phyloP scores from a whole-genome alignment of 1,139 yeast species.

The Pichia sp. region DNA sequence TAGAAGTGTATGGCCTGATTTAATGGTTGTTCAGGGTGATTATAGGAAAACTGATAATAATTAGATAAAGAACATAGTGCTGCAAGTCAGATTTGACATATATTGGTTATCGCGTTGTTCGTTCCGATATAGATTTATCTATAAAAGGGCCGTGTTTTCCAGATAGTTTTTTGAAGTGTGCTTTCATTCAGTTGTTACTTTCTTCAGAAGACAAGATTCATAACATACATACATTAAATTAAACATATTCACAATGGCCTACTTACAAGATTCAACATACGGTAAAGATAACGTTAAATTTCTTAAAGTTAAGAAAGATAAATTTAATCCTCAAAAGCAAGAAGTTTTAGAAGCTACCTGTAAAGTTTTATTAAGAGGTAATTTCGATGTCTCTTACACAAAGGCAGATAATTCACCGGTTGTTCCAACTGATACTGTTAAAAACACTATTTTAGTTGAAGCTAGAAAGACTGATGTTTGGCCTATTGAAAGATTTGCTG shows the following conservation, averaged over 20 bases:
- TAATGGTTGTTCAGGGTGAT: background rate
- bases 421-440: constrained; percentile 91
- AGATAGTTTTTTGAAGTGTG: background rate
- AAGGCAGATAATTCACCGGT: constrained; percentile 81
- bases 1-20: background rate
- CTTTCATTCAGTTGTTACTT: background rate
- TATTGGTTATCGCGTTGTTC: background rate
- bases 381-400: constrained; percentile 73
- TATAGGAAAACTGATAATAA: too few species aligned
- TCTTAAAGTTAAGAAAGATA: constrained; percentile 76
- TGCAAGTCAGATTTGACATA: too few species aligned
- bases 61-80: background rate
- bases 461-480: constrained; percentile 77
- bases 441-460: constrained; percentile 75
- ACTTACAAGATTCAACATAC: constrained; percentile 50
- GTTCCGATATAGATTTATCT: background rate
- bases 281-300: constrained; percentile 92
- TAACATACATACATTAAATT: background rate
- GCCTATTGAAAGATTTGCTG: constrained; percentile 89
- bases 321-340: constrained; percentile 61
- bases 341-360: constrained; percentile 83
- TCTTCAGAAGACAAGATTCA: background rate
- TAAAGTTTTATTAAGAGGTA: constrained; percentile 65
- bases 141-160: background rate
- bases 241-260: constrained; percentile 20